Percentiles rank a stretch among this genome's conserved stretches.
phyloP scores from a whole-genome alignment of 176 grass and related monocot species.

The Guadua angustifolia region DNA sequence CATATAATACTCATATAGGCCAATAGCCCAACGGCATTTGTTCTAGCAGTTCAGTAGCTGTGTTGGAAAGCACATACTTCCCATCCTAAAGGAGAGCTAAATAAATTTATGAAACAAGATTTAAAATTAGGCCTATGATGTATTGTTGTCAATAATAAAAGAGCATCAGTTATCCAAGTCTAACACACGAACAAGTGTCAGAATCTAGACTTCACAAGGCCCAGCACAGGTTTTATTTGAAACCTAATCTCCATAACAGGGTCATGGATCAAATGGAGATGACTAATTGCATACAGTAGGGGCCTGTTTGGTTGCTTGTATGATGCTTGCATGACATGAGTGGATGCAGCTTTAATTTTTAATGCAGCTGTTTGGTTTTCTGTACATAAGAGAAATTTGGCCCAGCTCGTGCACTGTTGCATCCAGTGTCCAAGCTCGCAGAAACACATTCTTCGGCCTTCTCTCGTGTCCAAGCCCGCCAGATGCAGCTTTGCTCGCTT shows the following conservation, averaged over 20 bases:
- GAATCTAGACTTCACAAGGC: not conserved
- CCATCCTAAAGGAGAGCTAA: not conserved
- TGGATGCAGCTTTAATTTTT: too few relatives aligned
- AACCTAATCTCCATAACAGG: conserved; percentile 4
- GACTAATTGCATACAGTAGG: not conserved
- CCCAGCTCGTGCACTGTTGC: too few relatives aligned
- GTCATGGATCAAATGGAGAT: conserved; percentile 11
- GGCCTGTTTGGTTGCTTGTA: too few relatives aligned
- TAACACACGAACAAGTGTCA: not conserved
- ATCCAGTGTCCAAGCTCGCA: too few relatives aligned
- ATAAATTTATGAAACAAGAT: conserved; percentile 18
- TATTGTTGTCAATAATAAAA: not conserved
- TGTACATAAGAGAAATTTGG: too few relatives aligned
- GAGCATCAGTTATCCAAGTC: not conserved
- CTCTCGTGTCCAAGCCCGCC: too few relatives aligned
- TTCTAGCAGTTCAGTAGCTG: not conserved
- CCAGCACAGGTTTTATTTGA: not conserved
- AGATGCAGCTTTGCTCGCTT: too few relatives aligned
- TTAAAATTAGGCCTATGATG: not conserved
- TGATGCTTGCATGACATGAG: too few relatives aligned
- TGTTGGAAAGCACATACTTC: conserved; percentile 1
- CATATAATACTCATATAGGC: not conserved
- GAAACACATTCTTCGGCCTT: too few relatives aligned
- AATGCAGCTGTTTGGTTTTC: too few relatives aligned
- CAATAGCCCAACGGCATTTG: not conserved